Conservation (phyloP, 176 grass and related monocot genomes). For the Avena eriantha region DNA sequence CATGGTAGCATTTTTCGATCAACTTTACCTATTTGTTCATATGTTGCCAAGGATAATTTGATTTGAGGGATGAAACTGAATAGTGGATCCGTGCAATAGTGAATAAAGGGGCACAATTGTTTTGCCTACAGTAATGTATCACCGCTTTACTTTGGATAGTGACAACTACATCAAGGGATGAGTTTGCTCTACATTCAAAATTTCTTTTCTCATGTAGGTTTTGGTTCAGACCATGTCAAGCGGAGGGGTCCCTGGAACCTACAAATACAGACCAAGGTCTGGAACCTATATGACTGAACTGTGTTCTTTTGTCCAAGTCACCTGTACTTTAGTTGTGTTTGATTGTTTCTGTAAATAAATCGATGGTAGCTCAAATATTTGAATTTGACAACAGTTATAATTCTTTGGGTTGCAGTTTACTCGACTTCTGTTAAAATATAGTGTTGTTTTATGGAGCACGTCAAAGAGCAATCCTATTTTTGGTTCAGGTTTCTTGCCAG, state of each 20-base stretch:
- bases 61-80: slow-evolving; percentile 78
- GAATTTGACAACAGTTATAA: background rate
- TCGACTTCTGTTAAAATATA: too few species aligned
- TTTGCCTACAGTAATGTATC: slow-evolving; percentile 95
- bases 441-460: too few species aligned
- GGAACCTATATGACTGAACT: background rate
- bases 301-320: background rate
- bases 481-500: too few species aligned
- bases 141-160: slow-evolving; percentile 82
- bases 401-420: too few species aligned
- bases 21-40: slow-evolving; percentile 13
- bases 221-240: too few species aligned
- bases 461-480: too few species aligned
- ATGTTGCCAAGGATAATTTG: slow-evolving; percentile 77
- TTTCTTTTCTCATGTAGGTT: too few species aligned
- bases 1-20: background rate
- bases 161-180: slow-evolving; percentile 98
- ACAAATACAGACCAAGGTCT: too few species aligned
- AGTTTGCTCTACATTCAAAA: too few species aligned
- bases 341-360: slow-evolving; percentile 9
- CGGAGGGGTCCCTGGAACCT: too few species aligned
- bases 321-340: background rate
- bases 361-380: background rate
- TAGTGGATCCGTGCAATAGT: slow-evolving; percentile 83
- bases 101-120: slow-evolving; percentile 95